Evolutionary conservation across 225 moss, liverwort and hornwort genomes (phyloP), one percentile per base, ranked within the genome.

Genomic region (Thuidium tamariscinum): DNA sequence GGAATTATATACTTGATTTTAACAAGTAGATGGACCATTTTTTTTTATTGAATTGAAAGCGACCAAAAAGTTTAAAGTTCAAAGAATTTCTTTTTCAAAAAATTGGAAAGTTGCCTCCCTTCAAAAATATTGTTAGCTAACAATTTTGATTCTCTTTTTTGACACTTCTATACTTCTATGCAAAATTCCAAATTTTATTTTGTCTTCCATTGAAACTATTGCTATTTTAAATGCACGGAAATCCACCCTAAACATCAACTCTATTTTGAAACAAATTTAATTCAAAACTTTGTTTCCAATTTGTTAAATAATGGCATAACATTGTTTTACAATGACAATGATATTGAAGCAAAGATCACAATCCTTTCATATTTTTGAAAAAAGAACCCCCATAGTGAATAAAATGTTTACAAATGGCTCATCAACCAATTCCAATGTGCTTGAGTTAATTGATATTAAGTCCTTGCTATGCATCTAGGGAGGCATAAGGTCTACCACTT

Each of bases 341-440:
- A n/a, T n/a, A n/a, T n/a, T n/a, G n/a, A 57, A 0, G 25, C 22
- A 25, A 4, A 11, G 11, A 1, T 25, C 11, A 25, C 9, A 6
- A 11, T 2, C 12, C 12, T 59, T 26, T 26, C 12, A 3, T 12
- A 26, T 12, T 6, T 2, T 59, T 11, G 11, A 59, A 59, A 25
- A 59, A 2, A 5, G 11, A 0, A 2, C 26, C 59, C 12, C 6
- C 3, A 2, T 2, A 11, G 5, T 12, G 26, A 25, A 59, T 26
- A 26, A 11, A 59, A 59, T 59, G 22, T 5, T 59, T 6, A 25
- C 12, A 48, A 4, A 51, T 51, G 51, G 16, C 51, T 51, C 1
- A 0, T 11, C 59, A 2, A 1, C 12, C 26, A 59, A 5, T 1
- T 5, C 12, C 12, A 26, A 26, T 59, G 5, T 9, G 9, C 59